A percentile compares a stretch with the other conserved stretches of the same genome.
phyloP scores from a whole-genome alignment of 192 early-diverging fungal genomes.

The Funneliformis geosporum region DNA sequence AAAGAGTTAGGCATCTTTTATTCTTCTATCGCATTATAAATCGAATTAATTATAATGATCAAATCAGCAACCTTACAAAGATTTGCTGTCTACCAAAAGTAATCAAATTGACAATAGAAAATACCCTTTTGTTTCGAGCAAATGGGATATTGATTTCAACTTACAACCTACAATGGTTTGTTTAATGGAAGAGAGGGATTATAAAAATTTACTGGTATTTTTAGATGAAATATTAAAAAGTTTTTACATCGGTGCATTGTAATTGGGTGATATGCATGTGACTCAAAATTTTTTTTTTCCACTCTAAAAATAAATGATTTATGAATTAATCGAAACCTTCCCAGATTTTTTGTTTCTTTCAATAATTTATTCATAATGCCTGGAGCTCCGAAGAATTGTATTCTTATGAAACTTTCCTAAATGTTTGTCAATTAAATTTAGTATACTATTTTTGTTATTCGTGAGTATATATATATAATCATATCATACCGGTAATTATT shows the following conservation, averaged over 20 bases:
- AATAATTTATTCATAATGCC: slow-evolving; percentile 12
- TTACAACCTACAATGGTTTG: neutral
- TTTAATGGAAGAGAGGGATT: neutral
- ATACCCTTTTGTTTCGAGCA: neutral
- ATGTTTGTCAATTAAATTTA: neutral
- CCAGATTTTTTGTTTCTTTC: neutral
- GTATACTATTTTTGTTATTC: neutral
- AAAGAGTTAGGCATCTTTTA: slow-evolving; percentile 77
- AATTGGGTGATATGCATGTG: neutral
- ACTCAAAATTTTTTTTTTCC: neutral
- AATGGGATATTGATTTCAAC: neutral
- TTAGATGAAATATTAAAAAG: neutral
- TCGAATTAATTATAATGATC: neutral
- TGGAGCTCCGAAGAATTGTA: slow-evolving; percentile 26
- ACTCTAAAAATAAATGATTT: neutral
- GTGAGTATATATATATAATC: no score
- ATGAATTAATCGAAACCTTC: no score
- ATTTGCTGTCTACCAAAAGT: neutral
- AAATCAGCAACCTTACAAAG: neutral
- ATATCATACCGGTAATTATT: neutral
- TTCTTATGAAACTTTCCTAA: slow-evolving; percentile 12
- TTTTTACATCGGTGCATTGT: neutral
- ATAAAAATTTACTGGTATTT: neutral
- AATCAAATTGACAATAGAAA: neutral
- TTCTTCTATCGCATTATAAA: neutral